These are phyloP conservation scores for Fusarium sp. DNA, from an alignment of 2,329 filamentous ascomycete genomes.

Conservation along the genomic window DNA sequence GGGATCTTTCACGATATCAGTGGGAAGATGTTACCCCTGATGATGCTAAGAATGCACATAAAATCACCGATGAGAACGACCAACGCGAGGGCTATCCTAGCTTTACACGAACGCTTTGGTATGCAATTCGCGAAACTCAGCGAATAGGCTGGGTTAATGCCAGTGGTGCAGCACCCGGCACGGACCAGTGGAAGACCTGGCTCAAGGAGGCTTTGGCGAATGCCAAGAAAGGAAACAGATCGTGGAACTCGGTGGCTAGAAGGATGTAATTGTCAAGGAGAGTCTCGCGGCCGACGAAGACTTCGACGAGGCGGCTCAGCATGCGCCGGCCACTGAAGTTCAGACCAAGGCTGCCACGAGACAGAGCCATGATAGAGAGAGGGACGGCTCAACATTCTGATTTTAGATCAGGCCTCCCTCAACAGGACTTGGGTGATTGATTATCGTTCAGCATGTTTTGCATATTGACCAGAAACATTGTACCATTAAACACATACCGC, in stretches of 20 bases:
- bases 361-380: slow-evolving; percentile 35
- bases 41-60: slow-evolving; percentile 53
- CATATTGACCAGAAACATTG: neutral
- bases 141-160: slow-evolving; percentile 64
- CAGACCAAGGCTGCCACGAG: slow-evolving; percentile 23
- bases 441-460: neutral
- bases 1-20: slow-evolving; percentile 67
- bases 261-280: slow-evolving; percentile 61
- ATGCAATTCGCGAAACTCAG: slow-evolving; percentile 65
- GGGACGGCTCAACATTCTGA: slow-evolving; percentile 43
- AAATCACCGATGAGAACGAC: slow-evolving; percentile 45
- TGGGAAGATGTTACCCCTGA: slow-evolving; percentile 55
- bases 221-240: slow-evolving; percentile 47
- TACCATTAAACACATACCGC: neutral
- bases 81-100: slow-evolving; percentile 56
- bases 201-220: slow-evolving; percentile 59
- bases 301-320: slow-evolving; percentile 47
- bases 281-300: slow-evolving; percentile 29
- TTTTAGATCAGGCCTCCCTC: neutral
- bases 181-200: slow-evolving; percentile 65
- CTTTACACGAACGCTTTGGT: slow-evolving; percentile 69
- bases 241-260: slow-evolving; percentile 62
- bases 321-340: slow-evolving; percentile 47
- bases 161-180: slow-evolving; percentile 63
- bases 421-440: neutral